Evolutionary conservation across 257 asterid genomes (phyloP), one percentile per base, ranked within the genome.

Genomic region (Apocynum venetum): DNA sequence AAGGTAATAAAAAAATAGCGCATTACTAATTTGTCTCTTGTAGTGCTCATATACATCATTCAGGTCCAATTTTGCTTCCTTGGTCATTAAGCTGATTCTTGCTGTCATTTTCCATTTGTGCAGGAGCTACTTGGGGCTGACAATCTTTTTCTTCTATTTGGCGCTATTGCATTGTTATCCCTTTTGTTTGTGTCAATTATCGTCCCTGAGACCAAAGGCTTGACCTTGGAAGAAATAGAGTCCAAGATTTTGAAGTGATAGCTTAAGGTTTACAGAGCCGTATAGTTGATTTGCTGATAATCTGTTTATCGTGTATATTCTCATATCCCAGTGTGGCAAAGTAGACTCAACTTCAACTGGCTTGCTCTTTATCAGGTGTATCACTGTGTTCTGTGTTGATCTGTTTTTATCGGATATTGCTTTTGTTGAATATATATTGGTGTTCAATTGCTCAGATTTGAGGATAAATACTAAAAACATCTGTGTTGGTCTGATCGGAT

Each of bases 131-230:
- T 95, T 52, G 99, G 98, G 76, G 98, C 97, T 0, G 99, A 85
- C 20, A 95, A 93, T 79, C 91, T 91, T 46, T 95, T 95, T 79
- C 98, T 95, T 79, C 89, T 93, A 43, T 95, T 95, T 84, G 99
- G 96, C 61, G 91, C 82, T 41, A 91, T 95, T 78, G 93, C 98
- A 69, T 43, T 91, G 77, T 78, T 95, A 53, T 80, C 99, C 8
- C 91, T 91, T 40, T 83, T 78, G 71, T 93, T 95, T 77, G 98
- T 90, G 78, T 80, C 85, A 61, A 56, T 71, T 65, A 40, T 41
- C 77, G 99, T 95, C 79, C 99, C 98, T 43, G 98, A 95, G 92
- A 95, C 98, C 80, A 93, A 95, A 91, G 99, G 99, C 71, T 85
- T 95, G 94, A 95, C 92, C 92, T 87, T 95, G 92, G 98, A 95